These are phyloP conservation scores for Apiospora saccharicola DNA, from an alignment of 2,329 filamentous ascomycete genomes.

Conservation along the genomic window DNA sequence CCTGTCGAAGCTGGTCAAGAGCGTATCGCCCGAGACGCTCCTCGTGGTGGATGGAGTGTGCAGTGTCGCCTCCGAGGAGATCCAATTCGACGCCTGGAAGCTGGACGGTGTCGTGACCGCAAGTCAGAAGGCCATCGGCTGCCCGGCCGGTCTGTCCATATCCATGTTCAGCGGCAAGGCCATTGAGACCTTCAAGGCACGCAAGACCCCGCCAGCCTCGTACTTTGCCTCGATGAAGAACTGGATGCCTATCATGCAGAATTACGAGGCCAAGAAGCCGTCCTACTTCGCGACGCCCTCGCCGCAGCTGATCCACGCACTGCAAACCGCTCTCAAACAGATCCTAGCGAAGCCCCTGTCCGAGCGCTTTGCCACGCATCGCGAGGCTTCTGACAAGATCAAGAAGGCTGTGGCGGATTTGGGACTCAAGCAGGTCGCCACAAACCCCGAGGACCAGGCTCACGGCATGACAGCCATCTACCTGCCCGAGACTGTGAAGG, in stretches of 20 bases:
- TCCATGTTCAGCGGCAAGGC: constrained; percentile 92
- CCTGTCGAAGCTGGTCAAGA: constrained; percentile 81
- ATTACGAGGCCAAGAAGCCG: constrained; percentile 97
- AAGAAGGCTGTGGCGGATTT: constrained; percentile 84
- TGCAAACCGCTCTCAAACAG: constrained; percentile 87
- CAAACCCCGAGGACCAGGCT: constrained; percentile 88
- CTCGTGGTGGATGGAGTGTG: constrained; percentile 96
- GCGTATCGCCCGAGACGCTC: constrained; percentile 89
- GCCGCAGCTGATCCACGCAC: constrained; percentile 89
- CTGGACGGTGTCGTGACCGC: constrained; percentile 93
- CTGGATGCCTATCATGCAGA: constrained; percentile 98
- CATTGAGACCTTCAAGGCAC: constrained; percentile 78
- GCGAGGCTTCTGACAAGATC: constrained; percentile 79
- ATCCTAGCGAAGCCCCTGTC: constrained; percentile 82
- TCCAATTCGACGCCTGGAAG: constrained; percentile 94
- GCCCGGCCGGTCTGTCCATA: constrained; percentile 92
- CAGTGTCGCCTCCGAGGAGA: constrained; percentile 95
- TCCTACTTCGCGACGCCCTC: constrained; percentile 98
- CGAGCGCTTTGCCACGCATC: constrained; percentile 85
- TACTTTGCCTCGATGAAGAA: constrained; percentile 99
- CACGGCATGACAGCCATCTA: constrained; percentile 99
- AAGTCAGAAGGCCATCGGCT: constrained; percentile 96
- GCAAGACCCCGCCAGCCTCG: constrained; percentile 82
- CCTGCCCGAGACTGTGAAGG: constrained; percentile 82
- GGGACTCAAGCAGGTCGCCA: constrained; percentile 86